Base-by-base conservation (phyloP, 495 filamentous ascomycete genomes). In the Pseudoneurospora amorphoporcata region DNA sequence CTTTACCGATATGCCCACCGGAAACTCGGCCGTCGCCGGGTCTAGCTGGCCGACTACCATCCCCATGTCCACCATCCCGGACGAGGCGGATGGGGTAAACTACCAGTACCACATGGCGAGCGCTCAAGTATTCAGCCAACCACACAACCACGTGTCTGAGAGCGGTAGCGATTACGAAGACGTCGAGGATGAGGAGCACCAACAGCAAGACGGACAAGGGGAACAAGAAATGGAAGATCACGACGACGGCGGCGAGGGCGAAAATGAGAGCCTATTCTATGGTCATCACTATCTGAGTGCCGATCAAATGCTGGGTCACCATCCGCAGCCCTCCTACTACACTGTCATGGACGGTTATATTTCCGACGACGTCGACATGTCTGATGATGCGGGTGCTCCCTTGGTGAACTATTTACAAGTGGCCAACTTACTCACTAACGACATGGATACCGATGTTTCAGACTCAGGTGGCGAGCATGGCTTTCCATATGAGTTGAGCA, bases 171-270 rank as follows among this genome's bases (percentile, higher is more conserved):
- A 71, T 35, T 38, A 77, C 40, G 76, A 68, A 16, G 73, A 72
- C 23, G 72, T 75, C 29, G 70, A 73, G 41, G 74, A 75, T 16
- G 72, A 75, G 69, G 74, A 79, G 68, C 75, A 73, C 61, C 70
- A 74, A n/a, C 47, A 72, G 4, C 71, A 73, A 35, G 73, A 74
- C 41, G 65, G 69, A 23, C 72, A 75, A 40, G 73, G 53, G 43
- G 75, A 73, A 35, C 74, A 78, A 53, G 58, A 75, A 42, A 75
- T 75, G 41, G 74, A 78, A 53, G 76, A 71, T 19, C 68, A 75
- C 23, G 41, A 71, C 29, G 69, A 78, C 37, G 69, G 73, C 39
- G 72, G 78, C 32, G 45, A 73, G n/a, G 71, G 76, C 69, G 78
- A 38, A 65, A 16, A 35, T 65, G 53, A 65, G 29, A 65, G 53